A percentile compares a stretch with the other conserved stretches of the same genome.
These are phyloP conservation scores for Mycena galopus DNA, from an alignment of 768 basidiomycete genomes.

Conservation along the genomic window DNA sequence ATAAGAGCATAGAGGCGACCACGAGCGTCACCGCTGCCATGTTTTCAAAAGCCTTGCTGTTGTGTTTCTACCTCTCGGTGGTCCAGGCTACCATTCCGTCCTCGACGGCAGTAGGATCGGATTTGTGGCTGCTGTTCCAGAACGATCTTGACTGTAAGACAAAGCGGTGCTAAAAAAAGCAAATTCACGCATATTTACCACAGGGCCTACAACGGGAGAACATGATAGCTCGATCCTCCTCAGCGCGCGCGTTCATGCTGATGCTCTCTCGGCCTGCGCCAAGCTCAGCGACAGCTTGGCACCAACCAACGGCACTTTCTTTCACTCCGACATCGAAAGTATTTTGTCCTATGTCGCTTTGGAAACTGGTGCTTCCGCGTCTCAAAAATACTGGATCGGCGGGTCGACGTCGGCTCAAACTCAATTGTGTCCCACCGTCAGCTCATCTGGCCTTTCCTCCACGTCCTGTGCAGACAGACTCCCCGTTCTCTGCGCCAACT, in stretches of 20 bases:
- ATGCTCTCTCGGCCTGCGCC: conserved; percentile 25
- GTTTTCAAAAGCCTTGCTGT: neutral
- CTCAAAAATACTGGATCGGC: conserved; percentile 34
- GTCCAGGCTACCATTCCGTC: neutral
- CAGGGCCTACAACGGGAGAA: conserved; percentile 29
- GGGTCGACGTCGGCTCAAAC: conserved; percentile 4
- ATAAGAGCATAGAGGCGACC: neutral
- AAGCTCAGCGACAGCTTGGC: conserved; percentile 29
- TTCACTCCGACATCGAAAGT: conserved; percentile 20
- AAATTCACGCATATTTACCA: neutral
- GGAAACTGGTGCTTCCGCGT: conserved; percentile 8
- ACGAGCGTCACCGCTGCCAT: conserved; percentile 9
- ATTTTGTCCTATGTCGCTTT: conserved; percentile 18
- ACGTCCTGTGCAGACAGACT: conserved; percentile 19
- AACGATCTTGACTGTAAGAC: conserved; percentile 33
- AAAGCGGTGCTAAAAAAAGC: too few species aligned
- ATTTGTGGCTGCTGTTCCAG: conserved; percentile 31
- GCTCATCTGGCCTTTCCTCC: conserved; percentile 22
- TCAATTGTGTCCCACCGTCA: conserved; percentile 22
- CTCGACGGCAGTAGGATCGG: conserved; percentile 21
- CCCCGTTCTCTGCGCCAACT: conserved; percentile 33
- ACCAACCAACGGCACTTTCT: conserved; percentile 29
- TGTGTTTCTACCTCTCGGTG: neutral
- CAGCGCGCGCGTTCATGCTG: conserved; percentile 13
- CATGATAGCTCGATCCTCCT: conserved; percentile 30